phyloP scores from a whole-genome alignment of 2,329 filamentous ascomycete species.

The Pezicula radicicola region DNA sequence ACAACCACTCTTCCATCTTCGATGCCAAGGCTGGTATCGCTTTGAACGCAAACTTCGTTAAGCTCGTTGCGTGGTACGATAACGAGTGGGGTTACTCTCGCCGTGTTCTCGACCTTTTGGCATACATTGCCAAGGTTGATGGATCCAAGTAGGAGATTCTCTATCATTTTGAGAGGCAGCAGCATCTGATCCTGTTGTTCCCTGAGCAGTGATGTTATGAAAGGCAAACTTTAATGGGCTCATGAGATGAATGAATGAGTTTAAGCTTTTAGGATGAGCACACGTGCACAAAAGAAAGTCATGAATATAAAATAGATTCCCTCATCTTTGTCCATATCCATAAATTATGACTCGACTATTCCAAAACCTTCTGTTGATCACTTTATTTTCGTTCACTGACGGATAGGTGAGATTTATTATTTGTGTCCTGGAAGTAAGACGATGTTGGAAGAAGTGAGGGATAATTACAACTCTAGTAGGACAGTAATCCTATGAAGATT shows the following conservation, averaged over 20 bases:
- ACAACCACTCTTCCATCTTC: slow-evolving; percentile 95
- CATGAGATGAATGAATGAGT: background rate
- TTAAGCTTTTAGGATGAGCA: too few species aligned
- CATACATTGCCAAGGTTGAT: slow-evolving; percentile 79
- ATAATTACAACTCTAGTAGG: too few species aligned
- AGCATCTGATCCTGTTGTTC: slow-evolving; percentile 24
- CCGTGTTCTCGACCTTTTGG: slow-evolving; percentile 80
- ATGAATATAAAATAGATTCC: slow-evolving; percentile 6
- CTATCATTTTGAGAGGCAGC: slow-evolving; percentile 10
- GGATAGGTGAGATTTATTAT: too few species aligned
- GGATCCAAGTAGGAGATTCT: slow-evolving; percentile 26
- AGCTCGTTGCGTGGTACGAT: slow-evolving; percentile 86
- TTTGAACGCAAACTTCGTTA: slow-evolving; percentile 97
- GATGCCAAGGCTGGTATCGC: slow-evolving; percentile 99
- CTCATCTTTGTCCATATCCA: background rate
- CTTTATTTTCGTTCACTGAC: too few species aligned
- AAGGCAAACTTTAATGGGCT: slow-evolving; percentile 24
- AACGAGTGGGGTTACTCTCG: slow-evolving; percentile 99
- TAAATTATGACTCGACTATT: background rate
- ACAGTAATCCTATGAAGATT: too few species aligned
- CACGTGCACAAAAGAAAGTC: background rate
- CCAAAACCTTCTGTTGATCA: background rate
- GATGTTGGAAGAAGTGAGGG: too few species aligned
- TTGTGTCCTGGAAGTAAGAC: too few species aligned
- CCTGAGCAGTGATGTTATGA: slow-evolving; percentile 26